Evolutionary conservation across 257 asterid genomes (phyloP), one percentile per base, ranked within the genome.

Genomic region (Nyctanthes arbortristis): DNA sequence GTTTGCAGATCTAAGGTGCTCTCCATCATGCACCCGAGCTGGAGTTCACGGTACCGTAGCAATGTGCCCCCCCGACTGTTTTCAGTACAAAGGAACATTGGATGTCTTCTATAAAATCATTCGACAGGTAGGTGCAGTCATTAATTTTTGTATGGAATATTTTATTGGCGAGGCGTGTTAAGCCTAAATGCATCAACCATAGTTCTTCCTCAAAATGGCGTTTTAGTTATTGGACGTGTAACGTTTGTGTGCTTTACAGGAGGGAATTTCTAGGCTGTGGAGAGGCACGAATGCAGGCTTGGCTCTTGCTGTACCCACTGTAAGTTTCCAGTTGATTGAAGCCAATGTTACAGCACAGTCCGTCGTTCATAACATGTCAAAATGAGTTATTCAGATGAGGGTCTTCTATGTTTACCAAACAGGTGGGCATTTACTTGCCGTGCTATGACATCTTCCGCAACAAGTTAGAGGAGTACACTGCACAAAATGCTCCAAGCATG

Each of bases 1-100:
- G 99, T 93, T 93, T 84, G 91, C 97, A 55, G 99, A 93, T 75
- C 87, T 93, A 68, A 87, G 97, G 80, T 93, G 99, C 81, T 93
- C 97, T 68, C 96, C 99, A 49, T 87, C 99, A 25, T 94, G 99
- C 70, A 29, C 96, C 4, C 91, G 92, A n/a, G 99, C 99, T 75
- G 99, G 97, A 11, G 86, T 89, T 72, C 99, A 94, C 47, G 99
- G 98, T 40, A 93, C 98, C 1, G 93, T 87, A 14, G 33, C 93
- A 18, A 84, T 91, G 29, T 91, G 97, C 66, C 97, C 99, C 0
- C 93, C 97, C 57, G 97, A 94, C 80, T 91, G 97, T 81, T 94
- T 94, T 80, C 96, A 85, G 60, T 94, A 91, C 76, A 91, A 91
- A 81, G 97, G 99, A 57, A 85, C 99, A 20, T 70, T 86, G 65